Conservation (phyloP, 2,329 filamentous ascomycete species). For the Chrysosporium queenslandicum region DNA sequence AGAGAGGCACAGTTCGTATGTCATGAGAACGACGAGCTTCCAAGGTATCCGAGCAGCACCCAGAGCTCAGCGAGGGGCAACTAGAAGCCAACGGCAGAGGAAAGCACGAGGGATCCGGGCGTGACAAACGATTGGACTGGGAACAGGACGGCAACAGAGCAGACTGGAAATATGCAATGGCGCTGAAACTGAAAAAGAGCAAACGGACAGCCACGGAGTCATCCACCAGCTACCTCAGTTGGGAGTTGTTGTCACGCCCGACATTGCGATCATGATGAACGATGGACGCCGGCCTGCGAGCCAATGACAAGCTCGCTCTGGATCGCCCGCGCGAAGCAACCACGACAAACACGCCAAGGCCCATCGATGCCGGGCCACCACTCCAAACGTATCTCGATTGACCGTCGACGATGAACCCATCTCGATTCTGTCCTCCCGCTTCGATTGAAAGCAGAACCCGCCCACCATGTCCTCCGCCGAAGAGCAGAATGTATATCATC, state of each 20-base stretch:
- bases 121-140: neutral
- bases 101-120: neutral
- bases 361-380: neutral
- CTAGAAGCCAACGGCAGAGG: neutral
- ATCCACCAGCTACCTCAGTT: no score
- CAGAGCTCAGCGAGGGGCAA: slow-evolving; percentile 10
- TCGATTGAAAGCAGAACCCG: neutral
- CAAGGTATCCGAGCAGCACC: neutral
- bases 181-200: no score
- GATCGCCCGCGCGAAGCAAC: neutral
- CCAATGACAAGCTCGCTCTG: no score
- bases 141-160: no score
- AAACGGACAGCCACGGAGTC: no score
- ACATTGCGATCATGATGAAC: no score
- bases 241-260: no score
- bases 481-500: slow-evolving; percentile 51
- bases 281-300: no score
- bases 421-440: neutral
- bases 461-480: slow-evolving; percentile 40
- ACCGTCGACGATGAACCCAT: neutral
- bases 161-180: neutral
- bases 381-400: neutral
- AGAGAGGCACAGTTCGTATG: neutral
- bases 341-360: neutral
- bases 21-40: neutral